Evolutionary conservation across 768 basidiomycete genomes (phyloP).

Genomic region (Cystofilobasidium bisporidii): DNA sequence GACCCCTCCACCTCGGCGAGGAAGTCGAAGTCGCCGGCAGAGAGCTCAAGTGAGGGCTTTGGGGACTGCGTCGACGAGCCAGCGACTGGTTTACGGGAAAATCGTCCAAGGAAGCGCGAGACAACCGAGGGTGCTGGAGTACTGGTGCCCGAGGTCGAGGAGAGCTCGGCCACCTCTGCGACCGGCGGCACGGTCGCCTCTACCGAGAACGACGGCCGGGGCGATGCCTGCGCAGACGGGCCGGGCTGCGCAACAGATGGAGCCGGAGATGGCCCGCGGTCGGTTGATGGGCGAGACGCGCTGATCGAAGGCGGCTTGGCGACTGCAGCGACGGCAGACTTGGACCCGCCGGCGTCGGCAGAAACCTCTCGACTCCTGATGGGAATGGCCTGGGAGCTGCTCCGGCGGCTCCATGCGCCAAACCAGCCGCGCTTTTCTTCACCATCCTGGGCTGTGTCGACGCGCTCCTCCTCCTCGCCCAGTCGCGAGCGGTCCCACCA

Average conservation of each 20-base stretch:
- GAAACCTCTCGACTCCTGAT: not conserved
- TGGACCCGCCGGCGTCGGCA: not conserved
- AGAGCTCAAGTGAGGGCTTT: conserved; percentile 11
- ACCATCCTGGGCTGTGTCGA: not conserved
- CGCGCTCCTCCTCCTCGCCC: not conserved
- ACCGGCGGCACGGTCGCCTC: not conserved
- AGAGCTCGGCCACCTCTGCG: not conserved
- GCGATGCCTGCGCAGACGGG: not conserved
- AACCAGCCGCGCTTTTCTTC: conserved; percentile 13
- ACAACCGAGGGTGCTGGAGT: conserved; percentile 9
- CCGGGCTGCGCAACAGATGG: not conserved
- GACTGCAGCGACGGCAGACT: not conserved
- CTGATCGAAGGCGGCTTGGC: not conserved
- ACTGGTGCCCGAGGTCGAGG: not conserved
- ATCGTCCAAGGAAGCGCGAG: conserved; percentile 21
- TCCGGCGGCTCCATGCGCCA: not conserved
- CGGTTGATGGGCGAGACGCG: not conserved
- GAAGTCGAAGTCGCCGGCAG: conserved; percentile 19
- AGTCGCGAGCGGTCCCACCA: conserved; percentile 5
- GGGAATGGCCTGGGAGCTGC: not conserved
- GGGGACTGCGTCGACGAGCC: not conserved
- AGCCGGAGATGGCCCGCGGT: not conserved
- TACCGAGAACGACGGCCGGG: conserved; percentile 1
- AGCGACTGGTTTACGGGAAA: conserved; percentile 19
- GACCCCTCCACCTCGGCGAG: conserved; percentile 16